These are phyloP conservation scores for Tuber magnatum DNA, from an alignment of 495 filamentous ascomycete genomes.

Conservation along the genomic window DNA sequence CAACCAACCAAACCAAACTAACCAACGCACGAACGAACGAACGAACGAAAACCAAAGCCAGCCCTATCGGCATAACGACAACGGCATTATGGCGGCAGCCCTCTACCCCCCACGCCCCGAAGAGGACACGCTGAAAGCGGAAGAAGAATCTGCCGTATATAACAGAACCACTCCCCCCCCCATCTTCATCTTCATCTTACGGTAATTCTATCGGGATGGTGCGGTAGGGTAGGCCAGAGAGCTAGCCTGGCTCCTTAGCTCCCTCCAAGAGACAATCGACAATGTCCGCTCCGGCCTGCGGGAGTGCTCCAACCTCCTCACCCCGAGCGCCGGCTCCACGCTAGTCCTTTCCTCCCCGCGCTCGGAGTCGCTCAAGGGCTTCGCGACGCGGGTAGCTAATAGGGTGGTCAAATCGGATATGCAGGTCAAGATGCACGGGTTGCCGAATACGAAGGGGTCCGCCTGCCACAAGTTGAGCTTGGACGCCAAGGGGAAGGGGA, in stretches of 20 bases:
- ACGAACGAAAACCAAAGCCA: background rate
- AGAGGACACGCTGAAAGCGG: conserved; percentile 28
- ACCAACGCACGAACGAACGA: too few relatives aligned
- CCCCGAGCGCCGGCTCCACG: conserved; percentile 63
- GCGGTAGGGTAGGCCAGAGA: conserved; percentile 58
- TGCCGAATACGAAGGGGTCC: conserved; percentile 23
- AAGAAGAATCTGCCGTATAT: conserved; percentile 36
- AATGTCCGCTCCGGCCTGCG: conserved; percentile 76
- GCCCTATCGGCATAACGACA: background rate
- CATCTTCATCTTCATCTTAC: conserved; percentile 4
- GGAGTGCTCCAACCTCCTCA: conserved; percentile 77
- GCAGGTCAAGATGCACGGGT: conserved; percentile 25
- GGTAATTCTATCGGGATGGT: too few relatives aligned
- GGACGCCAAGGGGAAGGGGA: conserved; percentile 2
- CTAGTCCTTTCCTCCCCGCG: conserved; percentile 80
- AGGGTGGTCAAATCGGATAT: conserved; percentile 63
- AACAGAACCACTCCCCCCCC: conserved; percentile 1
- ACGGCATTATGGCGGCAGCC: conserved; percentile 21
- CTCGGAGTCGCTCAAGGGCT: conserved; percentile 83
- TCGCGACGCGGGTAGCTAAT: conserved; percentile 73
- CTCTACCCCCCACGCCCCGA: conserved; percentile 22
- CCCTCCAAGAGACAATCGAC: conserved; percentile 67
- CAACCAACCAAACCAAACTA: background rate
- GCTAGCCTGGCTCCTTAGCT: conserved; percentile 75
- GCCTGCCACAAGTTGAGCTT: conserved; percentile 26